phyloP scores from a whole-genome alignment of 352 stramenopile genomes.

The Phytophthora constricta region DNA sequence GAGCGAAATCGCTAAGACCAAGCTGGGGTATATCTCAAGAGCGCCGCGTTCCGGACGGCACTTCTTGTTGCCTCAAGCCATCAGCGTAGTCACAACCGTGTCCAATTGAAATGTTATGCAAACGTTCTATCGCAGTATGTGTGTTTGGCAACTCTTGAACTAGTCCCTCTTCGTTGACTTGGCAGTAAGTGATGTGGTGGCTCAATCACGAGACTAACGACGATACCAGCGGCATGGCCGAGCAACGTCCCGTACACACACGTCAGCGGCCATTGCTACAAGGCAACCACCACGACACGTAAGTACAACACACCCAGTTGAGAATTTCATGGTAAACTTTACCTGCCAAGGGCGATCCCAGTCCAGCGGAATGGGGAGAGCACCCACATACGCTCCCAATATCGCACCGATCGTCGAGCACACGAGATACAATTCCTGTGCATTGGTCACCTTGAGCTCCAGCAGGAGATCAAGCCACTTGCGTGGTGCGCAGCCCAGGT shows the following conservation, averaged over 20 bases:
- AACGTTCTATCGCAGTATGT: neutral
- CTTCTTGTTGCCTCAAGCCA: slow-evolving; percentile 34
- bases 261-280: slow-evolving; percentile 86
- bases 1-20: slow-evolving; percentile 80
- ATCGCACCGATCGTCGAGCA: slow-evolving; percentile 62
- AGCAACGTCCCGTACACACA: slow-evolving; percentile 78
- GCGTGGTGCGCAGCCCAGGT: slow-evolving; percentile 38
- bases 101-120: neutral
- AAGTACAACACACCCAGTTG: no score
- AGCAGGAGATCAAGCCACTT: slow-evolving; percentile 67
- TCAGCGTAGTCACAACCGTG: slow-evolving; percentile 10
- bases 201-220: slow-evolving; percentile 28
- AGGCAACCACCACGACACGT: no score
- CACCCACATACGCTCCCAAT: slow-evolving; percentile 75
- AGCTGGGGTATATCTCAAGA: slow-evolving; percentile 80
- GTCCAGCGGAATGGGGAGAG: slow-evolving; percentile 82
- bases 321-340: no score
- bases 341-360: slow-evolving; percentile 91
- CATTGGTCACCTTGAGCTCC: slow-evolving; percentile 53
- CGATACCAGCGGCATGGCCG: slow-evolving; percentile 53
- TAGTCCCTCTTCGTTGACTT: slow-evolving; percentile 36
- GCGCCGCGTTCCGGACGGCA: slow-evolving; percentile 60
- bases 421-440: slow-evolving; percentile 55
- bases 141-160: neutral
- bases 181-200: slow-evolving; percentile 11